Evolutionary conservation across 305 asterid species (phyloP), one percentile per base, ranked within the genome.

Genomic region (Vinca major): DNA sequence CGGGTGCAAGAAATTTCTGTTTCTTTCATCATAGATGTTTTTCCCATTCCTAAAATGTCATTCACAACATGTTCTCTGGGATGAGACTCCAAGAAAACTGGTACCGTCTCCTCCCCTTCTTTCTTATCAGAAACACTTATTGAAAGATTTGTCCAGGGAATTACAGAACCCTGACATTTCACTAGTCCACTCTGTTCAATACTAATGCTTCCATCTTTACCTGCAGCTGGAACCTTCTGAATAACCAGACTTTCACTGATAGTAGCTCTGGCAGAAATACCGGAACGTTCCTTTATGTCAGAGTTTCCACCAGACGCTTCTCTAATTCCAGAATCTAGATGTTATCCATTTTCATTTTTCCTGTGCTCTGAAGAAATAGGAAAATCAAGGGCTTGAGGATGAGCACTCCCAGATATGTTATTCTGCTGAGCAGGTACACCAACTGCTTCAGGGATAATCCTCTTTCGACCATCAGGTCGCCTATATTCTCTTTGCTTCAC

Each of bases 361-460:
- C 74, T 80, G 33, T 65, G 73, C 66, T 79, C 89, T 55, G 75
- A 80, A 4, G 92, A 76, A 56, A 73, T 45, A 62, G 86, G 73
- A 69, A 86, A 84, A 66, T 87, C 89, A 61, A 79, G 64, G 62
- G 74, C 78, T 73, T 82, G 86, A 53, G 88, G 74, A 66, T 78
- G 81, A 72, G 71, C 80, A 73, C 72, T 74, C 68, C 78, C 78
- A 43, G 90, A 66, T 45, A 80, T 44, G 70, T 78, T 76, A 67
- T 84, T 90, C 67, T 75, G 85, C 73, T 78, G 91, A 48, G 77
- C 76, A 43, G 90, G 78, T 62, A 74, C 83, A 62, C 99, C 99
- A 84, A 93, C 97, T 73, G 96, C 97, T 83, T 93, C 96, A 12
- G 99, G 99, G 69, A 90, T 93, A 82, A 93, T 93, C 87, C 99